phyloP scores from a whole-genome alignment of 2,329 filamentous ascomycete species.

The Capronia epimyces region DNA sequence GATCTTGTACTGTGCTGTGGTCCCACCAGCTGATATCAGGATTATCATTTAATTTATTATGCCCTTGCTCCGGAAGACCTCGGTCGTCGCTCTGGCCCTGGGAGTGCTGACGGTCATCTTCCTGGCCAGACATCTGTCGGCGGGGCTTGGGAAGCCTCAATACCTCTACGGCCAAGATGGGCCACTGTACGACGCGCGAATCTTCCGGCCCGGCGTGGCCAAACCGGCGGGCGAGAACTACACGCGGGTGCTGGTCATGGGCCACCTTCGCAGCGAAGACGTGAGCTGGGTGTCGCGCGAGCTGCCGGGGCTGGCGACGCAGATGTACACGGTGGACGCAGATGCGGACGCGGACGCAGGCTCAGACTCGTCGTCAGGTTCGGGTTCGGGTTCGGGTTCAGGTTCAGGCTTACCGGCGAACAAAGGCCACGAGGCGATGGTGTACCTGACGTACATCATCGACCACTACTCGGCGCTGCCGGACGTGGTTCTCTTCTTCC shows the following conservation, averaged over 20 bases:
- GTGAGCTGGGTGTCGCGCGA: constrained; percentile 43
- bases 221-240: constrained; percentile 49
- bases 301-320: constrained; percentile 33
- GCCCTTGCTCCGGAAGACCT: constrained; percentile 5
- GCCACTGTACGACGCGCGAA: constrained; percentile 25
- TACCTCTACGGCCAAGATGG: constrained; percentile 19
- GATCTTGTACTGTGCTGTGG: no score
- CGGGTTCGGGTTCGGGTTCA: no score
- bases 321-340: constrained; percentile 20
- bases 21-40: no score
- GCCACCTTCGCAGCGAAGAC: constrained; percentile 33
- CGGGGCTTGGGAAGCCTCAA: background rate
- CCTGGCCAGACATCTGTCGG: background rate
- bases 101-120: constrained; percentile 8
- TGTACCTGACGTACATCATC: constrained; percentile 59
- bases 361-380: no score
- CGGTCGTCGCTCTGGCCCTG: constrained; percentile 6
- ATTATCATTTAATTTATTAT: no score
- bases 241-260: constrained; percentile 50
- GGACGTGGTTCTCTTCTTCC: constrained; percentile 58
- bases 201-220: constrained; percentile 35
- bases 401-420: constrained; percentile 42
- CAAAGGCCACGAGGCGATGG: constrained; percentile 59
- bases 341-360: background rate
- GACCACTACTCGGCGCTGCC: constrained; percentile 56